A percentile compares a stretch with the other conserved stretches of the same genome.
Evolutionary conservation across 371 early-diverging fungal species (phyloP).

Genomic region (Choanephora cucurbitarum): DNA sequence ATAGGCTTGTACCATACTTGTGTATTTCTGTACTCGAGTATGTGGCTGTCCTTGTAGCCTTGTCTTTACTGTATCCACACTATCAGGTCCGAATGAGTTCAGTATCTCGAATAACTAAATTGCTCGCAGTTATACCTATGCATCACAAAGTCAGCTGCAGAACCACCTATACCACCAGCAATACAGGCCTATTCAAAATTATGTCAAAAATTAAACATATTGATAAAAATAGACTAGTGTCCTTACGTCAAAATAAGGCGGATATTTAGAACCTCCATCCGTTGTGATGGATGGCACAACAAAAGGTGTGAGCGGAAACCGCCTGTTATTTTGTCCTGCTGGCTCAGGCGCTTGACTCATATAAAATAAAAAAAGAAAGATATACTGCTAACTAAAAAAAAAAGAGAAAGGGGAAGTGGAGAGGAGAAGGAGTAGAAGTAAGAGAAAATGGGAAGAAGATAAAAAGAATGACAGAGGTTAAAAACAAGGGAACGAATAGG

Average conservation of each 20-base stretch:
- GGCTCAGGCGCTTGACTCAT: conserved; percentile 23
- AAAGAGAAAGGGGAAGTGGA: conserved; percentile 2
- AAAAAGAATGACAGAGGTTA: no score
- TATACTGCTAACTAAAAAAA: neutral
- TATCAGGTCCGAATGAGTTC: conserved; percentile 15
- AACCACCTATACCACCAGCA: conserved; percentile 74
- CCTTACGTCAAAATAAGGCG: conserved; percentile 52
- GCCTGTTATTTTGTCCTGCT: conserved; percentile 13
- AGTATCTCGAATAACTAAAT: no score
- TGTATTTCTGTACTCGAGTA: conserved; percentile 56
- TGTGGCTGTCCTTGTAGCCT: conserved; percentile 70
- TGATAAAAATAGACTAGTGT: neutral
- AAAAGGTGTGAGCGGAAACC: conserved; percentile 14
- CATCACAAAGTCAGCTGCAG: conserved; percentile 73
- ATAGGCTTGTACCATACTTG: conserved; percentile 69
- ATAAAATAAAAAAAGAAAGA: neutral
- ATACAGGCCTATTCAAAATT: conserved; percentile 51
- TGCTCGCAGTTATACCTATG: no score
- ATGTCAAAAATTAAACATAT: neutral
- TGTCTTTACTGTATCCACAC: conserved; percentile 82
- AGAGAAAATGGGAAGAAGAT: no score
- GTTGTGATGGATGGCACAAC: conserved; percentile 30
- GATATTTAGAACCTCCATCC: conserved; percentile 37
- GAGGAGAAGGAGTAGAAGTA: neutral
- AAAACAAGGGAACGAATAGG: no score